Base-by-base conservation (phyloP, 1,139 yeast species). In the Yamadazyma trypodendri region DNA sequence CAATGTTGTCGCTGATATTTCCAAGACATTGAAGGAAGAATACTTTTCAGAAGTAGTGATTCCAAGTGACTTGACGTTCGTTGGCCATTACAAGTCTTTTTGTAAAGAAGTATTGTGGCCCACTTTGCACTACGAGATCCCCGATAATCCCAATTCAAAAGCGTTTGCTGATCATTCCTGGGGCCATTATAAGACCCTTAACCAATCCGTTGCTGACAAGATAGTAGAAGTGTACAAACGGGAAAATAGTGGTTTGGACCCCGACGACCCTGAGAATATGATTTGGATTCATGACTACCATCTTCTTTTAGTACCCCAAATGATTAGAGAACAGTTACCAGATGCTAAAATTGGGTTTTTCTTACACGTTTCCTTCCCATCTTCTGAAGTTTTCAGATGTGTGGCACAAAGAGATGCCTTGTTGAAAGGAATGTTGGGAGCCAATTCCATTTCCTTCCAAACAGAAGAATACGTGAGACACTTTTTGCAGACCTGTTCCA, bases 91-190 rank as follows among this genome's bases (percentile, higher is more conserved):
- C 61, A 78, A 79, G 42, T 86, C 88, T 34, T 92, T 84, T 56
- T 90, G 97, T 58, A 92, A 92, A 58, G 95, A 89, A 54, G 86
- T 92, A 32, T 68, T 92, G 46, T 92, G 98, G 97, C 98, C 98
- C 20, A 87, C 97, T 2, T 71, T 94, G 47, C 98, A 92, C 56
- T 94, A 92, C 57, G 96, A 92, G 59, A 88, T 90, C 31, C 98
- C 98, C 0, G 97, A 92, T 59, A 83, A 89, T 52, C 95, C 97
- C 35, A 87, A 85, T 51, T 83, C 95, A 2, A 89, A 89, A 59
- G 96, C 96, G 0, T 92, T 90, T 60, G 96, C 90, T 59, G 97
- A 88, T 47, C 95, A 89, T 57, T 86, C 96, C 0, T 92, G 97
- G 96, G 80, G 80, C 28, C 83, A 84, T 53, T 92, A 92, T 58